These are phyloP conservation scores for Aspergillus novoparasiticus DNA, from an alignment of 2,329 filamentous ascomycete species.

Conservation along the genomic window DNA sequence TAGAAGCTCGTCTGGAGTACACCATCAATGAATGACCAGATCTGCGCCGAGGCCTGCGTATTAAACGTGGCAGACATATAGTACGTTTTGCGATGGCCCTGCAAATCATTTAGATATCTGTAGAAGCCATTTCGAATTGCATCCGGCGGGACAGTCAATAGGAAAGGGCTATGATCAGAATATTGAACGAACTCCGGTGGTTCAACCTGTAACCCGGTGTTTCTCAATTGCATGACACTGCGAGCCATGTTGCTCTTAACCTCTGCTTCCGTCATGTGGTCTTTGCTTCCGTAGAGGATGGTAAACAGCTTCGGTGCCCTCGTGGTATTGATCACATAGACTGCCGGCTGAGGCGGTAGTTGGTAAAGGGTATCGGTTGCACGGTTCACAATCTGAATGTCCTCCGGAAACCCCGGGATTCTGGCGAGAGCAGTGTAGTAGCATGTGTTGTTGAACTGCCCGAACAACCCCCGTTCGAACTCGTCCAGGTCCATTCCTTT, in stretches of 20 bases:
- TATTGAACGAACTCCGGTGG: conserved; percentile 19
- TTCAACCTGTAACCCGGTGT: background rate
- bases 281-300: conserved; percentile 10
- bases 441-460: conserved; percentile 23
- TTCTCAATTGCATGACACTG: conserved; percentile 7
- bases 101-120: conserved; percentile 39
- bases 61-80: conserved; percentile 39
- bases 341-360: conserved; percentile 8
- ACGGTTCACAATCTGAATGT: conserved; percentile 11
- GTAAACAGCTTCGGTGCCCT: background rate
- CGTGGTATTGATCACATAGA: conserved; percentile 6
- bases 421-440: conserved; percentile 38
- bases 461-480: conserved; percentile 36
- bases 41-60: conserved; percentile 10
- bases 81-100: conserved; percentile 42
- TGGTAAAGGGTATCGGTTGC: conserved; percentile 13
- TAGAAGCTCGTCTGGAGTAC: background rate
- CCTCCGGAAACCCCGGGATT: conserved; percentile 26
- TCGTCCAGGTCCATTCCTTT: conserved; percentile 34
- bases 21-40: conserved; percentile 1
- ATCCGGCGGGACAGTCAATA: conserved; percentile 31
- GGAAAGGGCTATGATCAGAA: conserved; percentile 28
- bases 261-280: conserved; percentile 4
- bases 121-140: conserved; percentile 41
- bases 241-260: conserved; percentile 8